Conservation (phyloP, 2,329 filamentous ascomycete species). For the Dothistroma septosporum region DNA sequence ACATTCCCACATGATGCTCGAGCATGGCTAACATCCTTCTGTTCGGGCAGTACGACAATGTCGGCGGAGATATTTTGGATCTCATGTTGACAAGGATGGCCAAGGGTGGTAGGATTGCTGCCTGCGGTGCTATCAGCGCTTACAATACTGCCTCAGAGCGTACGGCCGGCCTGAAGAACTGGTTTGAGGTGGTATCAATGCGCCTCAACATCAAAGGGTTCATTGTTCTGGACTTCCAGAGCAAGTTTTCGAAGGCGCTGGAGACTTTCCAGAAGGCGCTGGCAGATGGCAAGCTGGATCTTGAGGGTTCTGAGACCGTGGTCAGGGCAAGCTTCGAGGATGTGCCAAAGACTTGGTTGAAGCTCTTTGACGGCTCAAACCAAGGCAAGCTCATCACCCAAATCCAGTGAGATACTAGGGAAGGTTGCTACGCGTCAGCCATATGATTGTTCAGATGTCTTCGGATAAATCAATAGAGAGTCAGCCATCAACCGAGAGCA, state of each 20-base stretch:
- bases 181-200: conserved; percentile 36
- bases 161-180: conserved; percentile 35
- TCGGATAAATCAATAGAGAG: not conserved
- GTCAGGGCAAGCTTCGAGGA: conserved; percentile 48
- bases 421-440: not conserved
- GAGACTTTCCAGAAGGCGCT: conserved; percentile 31
- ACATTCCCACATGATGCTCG: no score
- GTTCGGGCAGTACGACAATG: conserved; percentile 76
- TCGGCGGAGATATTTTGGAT: conserved; percentile 68
- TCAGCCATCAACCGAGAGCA: not conserved
- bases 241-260: conserved; percentile 24
- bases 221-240: conserved; percentile 33
- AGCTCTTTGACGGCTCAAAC: conserved; percentile 47
- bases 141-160: conserved; percentile 56
- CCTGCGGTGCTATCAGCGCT: conserved; percentile 66
- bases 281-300: conserved; percentile 46
- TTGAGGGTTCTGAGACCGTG: conserved; percentile 45
- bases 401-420: conserved; percentile 12
- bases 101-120: conserved; percentile 58
- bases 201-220: conserved; percentile 33
- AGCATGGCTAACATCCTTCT: no score
- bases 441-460: not conserved
- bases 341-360: conserved; percentile 47
- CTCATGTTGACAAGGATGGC: conserved; percentile 62
- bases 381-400: conserved; percentile 47